Evolutionary conservation across 148 eudicot species (phyloP).

Genomic region (Arbutus unedo): DNA sequence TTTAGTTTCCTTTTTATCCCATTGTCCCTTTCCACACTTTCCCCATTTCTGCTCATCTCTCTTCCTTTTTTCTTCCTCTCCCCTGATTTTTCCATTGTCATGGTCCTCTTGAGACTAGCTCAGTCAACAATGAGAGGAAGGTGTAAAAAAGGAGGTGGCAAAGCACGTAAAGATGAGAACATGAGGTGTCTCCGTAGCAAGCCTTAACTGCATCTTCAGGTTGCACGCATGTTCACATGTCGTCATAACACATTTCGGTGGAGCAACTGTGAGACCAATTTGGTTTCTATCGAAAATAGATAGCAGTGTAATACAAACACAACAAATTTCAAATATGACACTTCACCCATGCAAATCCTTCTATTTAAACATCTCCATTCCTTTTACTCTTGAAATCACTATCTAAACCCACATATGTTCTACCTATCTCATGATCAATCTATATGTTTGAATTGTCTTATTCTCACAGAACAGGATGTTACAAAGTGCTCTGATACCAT

Average conservation of each 20-base stretch:
- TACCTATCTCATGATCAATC: not conserved
- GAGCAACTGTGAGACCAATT: too few relatives aligned
- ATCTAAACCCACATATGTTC: not conserved
- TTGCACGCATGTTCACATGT: too few relatives aligned
- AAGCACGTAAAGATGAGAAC: not conserved
- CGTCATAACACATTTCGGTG: too few relatives aligned
- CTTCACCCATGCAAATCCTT: not conserved
- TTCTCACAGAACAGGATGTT: not conserved
- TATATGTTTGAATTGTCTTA: not conserved
- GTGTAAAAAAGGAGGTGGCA: not conserved
- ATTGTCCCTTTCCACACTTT: not conserved
- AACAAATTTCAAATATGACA: conserved; percentile 7
- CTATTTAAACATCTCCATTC: not conserved
- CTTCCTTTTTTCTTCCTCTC: not conserved
- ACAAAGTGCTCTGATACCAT: conserved; percentile 5
- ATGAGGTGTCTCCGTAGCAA: not conserved
- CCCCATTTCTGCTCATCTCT: not conserved
- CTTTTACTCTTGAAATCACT: not conserved
- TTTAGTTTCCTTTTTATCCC: not conserved
- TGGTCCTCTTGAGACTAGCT: not conserved
- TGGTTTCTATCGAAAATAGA: not conserved
- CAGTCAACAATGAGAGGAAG: not conserved
- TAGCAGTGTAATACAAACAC: not conserved
- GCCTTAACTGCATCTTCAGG: too few relatives aligned
- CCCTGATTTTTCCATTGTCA: not conserved